These are phyloP conservation scores for Syzygium syzygioides DNA, from an alignment of 441 rosid species.

Conservation along the genomic window DNA sequence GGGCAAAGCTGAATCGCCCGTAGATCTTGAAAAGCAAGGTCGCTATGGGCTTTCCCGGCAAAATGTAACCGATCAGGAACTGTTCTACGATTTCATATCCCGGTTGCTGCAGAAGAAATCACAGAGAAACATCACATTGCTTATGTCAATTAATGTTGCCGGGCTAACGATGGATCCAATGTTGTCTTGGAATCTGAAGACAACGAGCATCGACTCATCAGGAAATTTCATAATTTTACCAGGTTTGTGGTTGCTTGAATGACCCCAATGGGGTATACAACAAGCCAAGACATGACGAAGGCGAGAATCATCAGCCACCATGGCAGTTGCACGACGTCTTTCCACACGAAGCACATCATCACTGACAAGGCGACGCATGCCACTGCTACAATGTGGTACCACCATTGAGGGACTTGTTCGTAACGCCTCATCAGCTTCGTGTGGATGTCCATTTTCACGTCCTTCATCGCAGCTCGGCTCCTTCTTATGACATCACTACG, in stretches of 20 bases:
- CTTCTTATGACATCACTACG: neutral
- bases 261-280: neutral
- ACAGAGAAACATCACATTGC: neutral
- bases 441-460: neutral
- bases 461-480: neutral
- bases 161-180: neutral
- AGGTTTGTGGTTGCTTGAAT: slow-evolving; percentile 2
- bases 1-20: neutral
- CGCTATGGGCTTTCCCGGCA: neutral
- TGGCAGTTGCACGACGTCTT: neutral
- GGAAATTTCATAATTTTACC: neutral
- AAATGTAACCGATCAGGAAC: neutral
- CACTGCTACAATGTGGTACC: neutral
- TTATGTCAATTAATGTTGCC: neutral
- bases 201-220: neutral
- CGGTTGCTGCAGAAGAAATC: neutral
- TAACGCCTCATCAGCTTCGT: neutral
- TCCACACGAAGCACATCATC: neutral
- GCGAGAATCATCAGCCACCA: slow-evolving; percentile 1
- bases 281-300: neutral
- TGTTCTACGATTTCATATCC: neutral
- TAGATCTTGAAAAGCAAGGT: neutral
- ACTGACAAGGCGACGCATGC: neutral
- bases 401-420: neutral
- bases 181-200: neutral